Evolutionary conservation across 2,329 filamentous ascomycete genomes (phyloP).

Genomic region (Immersiporthe knoxdaviesiana): DNA sequence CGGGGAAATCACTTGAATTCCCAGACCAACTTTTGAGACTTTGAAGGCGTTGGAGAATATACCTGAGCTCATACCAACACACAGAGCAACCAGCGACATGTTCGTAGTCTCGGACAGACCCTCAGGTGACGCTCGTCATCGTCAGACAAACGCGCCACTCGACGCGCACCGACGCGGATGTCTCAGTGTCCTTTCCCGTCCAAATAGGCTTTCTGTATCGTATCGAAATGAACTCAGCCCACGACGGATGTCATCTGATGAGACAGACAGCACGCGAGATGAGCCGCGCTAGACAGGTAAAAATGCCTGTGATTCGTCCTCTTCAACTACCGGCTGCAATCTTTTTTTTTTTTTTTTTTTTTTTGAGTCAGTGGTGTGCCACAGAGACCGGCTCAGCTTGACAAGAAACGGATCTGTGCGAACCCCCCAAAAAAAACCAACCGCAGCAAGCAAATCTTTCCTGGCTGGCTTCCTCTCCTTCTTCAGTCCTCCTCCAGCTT

Average conservation of each 20-base stretch:
- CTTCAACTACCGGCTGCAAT: not conserved
- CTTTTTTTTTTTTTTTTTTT: too few species aligned
- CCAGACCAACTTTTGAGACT: not conserved
- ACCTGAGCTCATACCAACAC: not conserved
- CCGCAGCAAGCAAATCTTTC: not conserved
- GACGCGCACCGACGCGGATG: slow-evolving; percentile 3
- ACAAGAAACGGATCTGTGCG: not conserved
- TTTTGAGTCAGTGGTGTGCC: not conserved
- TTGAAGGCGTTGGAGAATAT: not conserved
- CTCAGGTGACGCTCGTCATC: not conserved
- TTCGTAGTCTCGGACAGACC: not conserved
- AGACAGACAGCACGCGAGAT: too few species aligned
- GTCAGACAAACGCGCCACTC: slow-evolving; percentile 4
- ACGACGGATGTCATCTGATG: too few species aligned
- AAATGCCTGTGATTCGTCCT: not conserved
- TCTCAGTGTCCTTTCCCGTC: not conserved
- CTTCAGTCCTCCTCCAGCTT: too few species aligned
- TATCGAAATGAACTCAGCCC: too few species aligned
- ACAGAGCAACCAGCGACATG: not conserved
- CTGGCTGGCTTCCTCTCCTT: not conserved
- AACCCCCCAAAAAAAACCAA: not conserved
- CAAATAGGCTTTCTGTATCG: too few species aligned
- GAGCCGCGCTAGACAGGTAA: not conserved
- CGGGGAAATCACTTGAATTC: not conserved
- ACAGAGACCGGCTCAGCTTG: not conserved